These are phyloP conservation scores for Candida alai DNA, from an alignment of 805 yeast genomes.

Conservation along the genomic window DNA sequence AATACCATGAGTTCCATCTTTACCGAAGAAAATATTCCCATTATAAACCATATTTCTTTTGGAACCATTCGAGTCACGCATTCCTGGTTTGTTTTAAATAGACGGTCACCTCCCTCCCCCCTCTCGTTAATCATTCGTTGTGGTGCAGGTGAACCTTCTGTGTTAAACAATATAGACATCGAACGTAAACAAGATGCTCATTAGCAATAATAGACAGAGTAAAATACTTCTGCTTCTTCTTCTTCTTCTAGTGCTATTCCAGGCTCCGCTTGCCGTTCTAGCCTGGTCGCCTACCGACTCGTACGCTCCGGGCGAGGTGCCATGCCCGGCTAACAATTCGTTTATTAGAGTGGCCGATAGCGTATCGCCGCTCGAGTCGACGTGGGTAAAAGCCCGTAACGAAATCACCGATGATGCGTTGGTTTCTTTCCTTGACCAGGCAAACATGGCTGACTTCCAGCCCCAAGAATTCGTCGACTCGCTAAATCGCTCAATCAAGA, in stretches of 20 bases:
- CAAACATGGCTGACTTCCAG: slow-evolving; percentile 46
- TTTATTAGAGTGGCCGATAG: slow-evolving; percentile 46
- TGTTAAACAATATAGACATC: no score
- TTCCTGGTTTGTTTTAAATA: no score
- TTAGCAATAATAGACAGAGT: no score
- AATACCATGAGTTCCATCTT: no score
- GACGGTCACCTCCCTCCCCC: no score
- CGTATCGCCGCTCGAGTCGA: slow-evolving; percentile 44
- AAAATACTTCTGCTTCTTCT: not conserved
- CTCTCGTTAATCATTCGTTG: no score
- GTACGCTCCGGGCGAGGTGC: slow-evolving; percentile 59
- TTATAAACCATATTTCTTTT: no score
- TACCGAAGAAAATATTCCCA: no score
- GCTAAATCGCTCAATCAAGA: slow-evolving; percentile 26
- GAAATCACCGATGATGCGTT: slow-evolving; percentile 43
- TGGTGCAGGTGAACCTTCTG: no score
- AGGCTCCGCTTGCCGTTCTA: not conserved
- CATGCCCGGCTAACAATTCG: slow-evolving; percentile 41
- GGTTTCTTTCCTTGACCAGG: slow-evolving; percentile 42
- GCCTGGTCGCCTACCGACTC: slow-evolving; percentile 53
- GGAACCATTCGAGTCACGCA: no score
- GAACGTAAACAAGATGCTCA: no score
- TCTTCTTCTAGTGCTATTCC: not conserved
- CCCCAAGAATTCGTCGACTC: slow-evolving; percentile 33
- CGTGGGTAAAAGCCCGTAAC: slow-evolving; percentile 51